Evolutionary conservation across 805 yeast species (phyloP).

Genomic region (Nakazawaea holstii): DNA sequence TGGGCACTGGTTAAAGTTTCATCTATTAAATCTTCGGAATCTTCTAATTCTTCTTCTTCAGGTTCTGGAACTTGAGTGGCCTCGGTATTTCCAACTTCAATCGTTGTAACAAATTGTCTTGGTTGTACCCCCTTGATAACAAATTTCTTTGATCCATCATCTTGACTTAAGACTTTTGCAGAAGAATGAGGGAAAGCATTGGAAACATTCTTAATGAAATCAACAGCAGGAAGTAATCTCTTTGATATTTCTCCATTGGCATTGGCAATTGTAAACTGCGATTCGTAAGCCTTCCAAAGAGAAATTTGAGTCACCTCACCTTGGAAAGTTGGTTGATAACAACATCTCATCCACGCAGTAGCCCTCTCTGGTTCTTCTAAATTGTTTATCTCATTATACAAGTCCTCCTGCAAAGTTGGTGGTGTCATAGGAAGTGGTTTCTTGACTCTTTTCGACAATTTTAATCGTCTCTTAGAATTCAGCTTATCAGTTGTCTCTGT

Average conservation of each 20-base stretch:
- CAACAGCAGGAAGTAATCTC: slow-evolving; percentile 86
- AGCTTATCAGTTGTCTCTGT: slow-evolving; percentile 19
- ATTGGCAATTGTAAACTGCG: slow-evolving; percentile 55
- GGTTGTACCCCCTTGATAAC: slow-evolving; percentile 95
- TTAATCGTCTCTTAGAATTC: slow-evolving; percentile 15
- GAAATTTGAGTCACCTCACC: slow-evolving; percentile 94
- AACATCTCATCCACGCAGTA: slow-evolving; percentile 89
- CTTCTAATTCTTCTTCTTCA: slow-evolving; percentile 11
- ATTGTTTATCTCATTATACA: slow-evolving; percentile 54
- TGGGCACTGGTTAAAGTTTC: slow-evolving; percentile 17
- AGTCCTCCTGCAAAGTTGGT: slow-evolving; percentile 50
- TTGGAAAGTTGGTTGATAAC: slow-evolving; percentile 70
- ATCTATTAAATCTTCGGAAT: slow-evolving; percentile 13
- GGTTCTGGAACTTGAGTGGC: slow-evolving; percentile 9
- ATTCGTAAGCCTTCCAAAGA: slow-evolving; percentile 91
- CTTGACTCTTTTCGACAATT: slow-evolving; percentile 51
- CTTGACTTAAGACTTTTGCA: slow-evolving; percentile 82
- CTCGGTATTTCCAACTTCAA: slow-evolving; percentile 37
- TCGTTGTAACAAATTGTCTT: slow-evolving; percentile 50
- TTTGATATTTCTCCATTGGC: slow-evolving; percentile 42
- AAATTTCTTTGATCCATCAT: slow-evolving; percentile 67
- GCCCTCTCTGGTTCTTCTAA: slow-evolving; percentile 87
- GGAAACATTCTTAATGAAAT: slow-evolving; percentile 90
- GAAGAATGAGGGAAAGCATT: slow-evolving; percentile 82
- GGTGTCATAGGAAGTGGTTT: slow-evolving; percentile 61